Percentiles rank a stretch among this genome's conserved stretches.
phyloP scores from a whole-genome alignment of 169 alveolate genomes.

The Plasmodium gallinaceum region DNA sequence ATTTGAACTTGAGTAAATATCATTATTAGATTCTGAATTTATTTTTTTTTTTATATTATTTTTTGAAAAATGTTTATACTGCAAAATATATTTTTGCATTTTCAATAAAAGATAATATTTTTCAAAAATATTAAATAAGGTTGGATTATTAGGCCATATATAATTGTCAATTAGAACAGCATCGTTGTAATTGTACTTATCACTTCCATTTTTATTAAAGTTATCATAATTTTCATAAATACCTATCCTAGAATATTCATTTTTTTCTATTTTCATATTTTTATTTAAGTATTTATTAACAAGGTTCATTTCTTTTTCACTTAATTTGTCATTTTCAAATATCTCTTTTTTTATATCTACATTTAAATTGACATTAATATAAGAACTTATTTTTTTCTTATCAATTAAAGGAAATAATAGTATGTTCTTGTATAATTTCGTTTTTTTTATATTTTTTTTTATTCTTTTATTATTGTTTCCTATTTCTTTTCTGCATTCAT shows the following conservation, averaged over 20 bases:
- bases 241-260: neutral
- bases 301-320: conserved; percentile 1
- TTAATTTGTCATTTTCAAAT: neutral
- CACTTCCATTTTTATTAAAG: neutral
- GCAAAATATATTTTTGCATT: conserved; percentile 70
- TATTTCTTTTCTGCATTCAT: neutral
- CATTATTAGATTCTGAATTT: conserved; percentile 51
- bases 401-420: conserved; percentile 33
- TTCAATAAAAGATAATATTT: conserved; percentile 46
- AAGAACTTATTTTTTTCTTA: conserved; percentile 27
- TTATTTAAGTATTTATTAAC: conserved; percentile 33
- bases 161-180: conserved; percentile 43
- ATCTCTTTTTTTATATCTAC: conserved; percentile 15
- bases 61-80: conserved; percentile 55
- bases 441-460: conserved; percentile 1
- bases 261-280: conserved; percentile 15
- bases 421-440: conserved; percentile 7
- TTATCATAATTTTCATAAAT: conserved; percentile 21
- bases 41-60: conserved; percentile 50
- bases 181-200: conserved; percentile 1
- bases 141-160: conserved; percentile 66
- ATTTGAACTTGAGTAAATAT: conserved; percentile 39
- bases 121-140: conserved; percentile 49
- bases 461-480: conserved; percentile 7
- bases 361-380: conserved; percentile 40